These are phyloP conservation scores for Tolypocladium sp. DNA, from an alignment of 2,329 filamentous ascomycete species.

Conservation along the genomic window DNA sequence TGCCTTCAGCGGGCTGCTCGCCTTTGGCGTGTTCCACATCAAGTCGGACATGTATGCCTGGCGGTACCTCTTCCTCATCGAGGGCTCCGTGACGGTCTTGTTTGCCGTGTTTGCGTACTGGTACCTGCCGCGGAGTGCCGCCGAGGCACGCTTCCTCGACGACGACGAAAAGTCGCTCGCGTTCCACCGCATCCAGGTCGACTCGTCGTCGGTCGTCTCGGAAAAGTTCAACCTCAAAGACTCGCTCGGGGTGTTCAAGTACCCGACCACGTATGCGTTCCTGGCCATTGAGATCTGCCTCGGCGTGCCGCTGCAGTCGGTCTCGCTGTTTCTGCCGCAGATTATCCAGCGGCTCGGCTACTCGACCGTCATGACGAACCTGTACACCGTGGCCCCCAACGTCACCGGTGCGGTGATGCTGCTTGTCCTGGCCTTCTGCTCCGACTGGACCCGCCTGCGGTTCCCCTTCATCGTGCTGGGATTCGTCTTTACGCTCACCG, in stretches of 20 bases:
- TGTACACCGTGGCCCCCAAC: constrained; percentile 77
- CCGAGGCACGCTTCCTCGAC: constrained; percentile 55
- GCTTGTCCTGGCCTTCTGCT: constrained; percentile 61
- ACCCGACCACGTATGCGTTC: constrained; percentile 39
- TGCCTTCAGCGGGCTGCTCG: constrained; percentile 37
- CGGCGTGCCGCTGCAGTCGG: constrained; percentile 49
- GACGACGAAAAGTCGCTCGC: constrained; percentile 59
- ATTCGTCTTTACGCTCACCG: constrained; percentile 65
- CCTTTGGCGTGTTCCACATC: constrained; percentile 41
- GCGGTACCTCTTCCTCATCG: constrained; percentile 46
- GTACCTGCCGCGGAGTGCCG: constrained; percentile 58
- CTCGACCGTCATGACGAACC: constrained; percentile 53
- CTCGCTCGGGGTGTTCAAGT: constrained; percentile 39
- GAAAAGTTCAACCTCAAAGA: constrained; percentile 43
- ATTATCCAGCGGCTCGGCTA: constrained; percentile 42
- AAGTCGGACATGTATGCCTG: constrained; percentile 28
- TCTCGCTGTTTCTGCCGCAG: constrained; percentile 45
- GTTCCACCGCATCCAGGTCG: constrained; percentile 64
- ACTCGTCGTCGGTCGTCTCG: constrained; percentile 55
- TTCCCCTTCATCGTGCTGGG: constrained; percentile 68
- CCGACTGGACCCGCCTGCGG: constrained; percentile 55
- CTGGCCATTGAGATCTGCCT: constrained; percentile 48
- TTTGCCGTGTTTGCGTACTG: constrained; percentile 57
- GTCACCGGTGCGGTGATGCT: constrained; percentile 65
- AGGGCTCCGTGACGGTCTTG: constrained; percentile 46